Base-by-base conservation (phyloP, 176 grass and related monocot genomes). In the Oryza brachyantha region DNA sequence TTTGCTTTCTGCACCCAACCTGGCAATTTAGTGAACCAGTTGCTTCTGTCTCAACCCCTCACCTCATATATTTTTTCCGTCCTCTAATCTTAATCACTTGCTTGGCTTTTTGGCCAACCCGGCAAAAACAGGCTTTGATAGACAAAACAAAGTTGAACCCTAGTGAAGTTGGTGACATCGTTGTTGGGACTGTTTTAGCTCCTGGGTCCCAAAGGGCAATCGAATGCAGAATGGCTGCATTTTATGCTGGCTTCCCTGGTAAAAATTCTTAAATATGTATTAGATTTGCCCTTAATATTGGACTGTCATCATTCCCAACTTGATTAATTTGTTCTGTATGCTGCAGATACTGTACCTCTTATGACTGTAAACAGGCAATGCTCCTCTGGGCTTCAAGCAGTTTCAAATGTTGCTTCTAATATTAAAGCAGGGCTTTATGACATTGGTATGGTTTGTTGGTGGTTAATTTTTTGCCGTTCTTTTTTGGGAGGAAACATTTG, bases 371-470 rank as follows among this genome's bases (percentile, higher is more conserved):
- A 97, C 55, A 76, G 92, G 60, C 89, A 97, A 66, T 98, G 96
- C 70, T 95, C 96, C 2, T 98, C 90, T 81, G 96, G 96, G 11
- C 92, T 98, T 84, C 92, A 98, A 83, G 96, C 96, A 67, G 90
- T 94, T 78, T 88, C 96, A 48, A 88, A 95, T 87, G 78, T 98
- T 86, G 96, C 96, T 34, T 35, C 88, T 81, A 81, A 77, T 81
- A 98, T 98, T 73, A 94, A 90, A 84, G 78, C 87, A 61, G 90
- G 96, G 16, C 73, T 88, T 55, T 98, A 98, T 84, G 85, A 93
- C 81, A 93, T 95, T 54, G 92, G 96, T 94, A 82, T 70, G 66
- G 21, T 70, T 72, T 84, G 3, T 73, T 31, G 36, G 13, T 27
- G 13, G 10, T 26, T 84, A 27, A 25, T 72, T 70, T 74, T 37